Evolutionary conservation across 345 rosid species (phyloP).

Genomic region (Populus alba): DNA sequence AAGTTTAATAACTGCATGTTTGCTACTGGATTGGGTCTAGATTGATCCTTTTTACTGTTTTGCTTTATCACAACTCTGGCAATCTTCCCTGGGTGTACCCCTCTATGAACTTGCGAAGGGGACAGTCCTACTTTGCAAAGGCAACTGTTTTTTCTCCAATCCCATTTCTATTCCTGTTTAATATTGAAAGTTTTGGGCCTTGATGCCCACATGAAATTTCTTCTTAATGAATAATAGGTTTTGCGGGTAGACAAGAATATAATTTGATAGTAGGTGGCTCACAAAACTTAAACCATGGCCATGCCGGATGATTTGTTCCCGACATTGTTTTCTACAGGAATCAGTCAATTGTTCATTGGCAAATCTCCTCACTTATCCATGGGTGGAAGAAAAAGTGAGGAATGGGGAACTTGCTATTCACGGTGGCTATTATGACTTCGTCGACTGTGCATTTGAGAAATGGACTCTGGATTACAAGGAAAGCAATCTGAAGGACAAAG

Average conservation of each 20-base stretch:
- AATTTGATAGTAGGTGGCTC: neutral
- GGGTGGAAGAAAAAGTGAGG: slow-evolving; percentile 84
- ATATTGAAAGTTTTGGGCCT: neutral
- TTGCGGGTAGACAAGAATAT: too few relatives aligned
- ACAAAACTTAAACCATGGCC: neutral
- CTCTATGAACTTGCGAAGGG: neutral
- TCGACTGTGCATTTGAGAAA: slow-evolving; percentile 84
- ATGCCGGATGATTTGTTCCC: neutral
- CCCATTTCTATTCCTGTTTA: neutral
- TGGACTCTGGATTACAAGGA: slow-evolving; percentile 78
- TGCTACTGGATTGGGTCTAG: too few relatives aligned
- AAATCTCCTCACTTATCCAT: slow-evolving; percentile 80
- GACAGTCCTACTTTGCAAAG: neutral
- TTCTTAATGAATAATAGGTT: neutral
- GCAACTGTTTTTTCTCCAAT: neutral
- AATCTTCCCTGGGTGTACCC: too few relatives aligned
- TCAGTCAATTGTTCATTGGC: slow-evolving; percentile 69
- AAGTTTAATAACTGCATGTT: neutral
- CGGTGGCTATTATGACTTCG: slow-evolving; percentile 87
- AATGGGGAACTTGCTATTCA: slow-evolving; percentile 60
- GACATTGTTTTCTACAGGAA: slow-evolving; percentile 39
- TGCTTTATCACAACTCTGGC: neutral
- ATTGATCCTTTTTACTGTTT: neutral
- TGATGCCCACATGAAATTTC: neutral
- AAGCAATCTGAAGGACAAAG: slow-evolving; percentile 39